Evolutionary conservation across 1,139 yeast species (phyloP).

Genomic region (Kodamaea sp.): DNA sequence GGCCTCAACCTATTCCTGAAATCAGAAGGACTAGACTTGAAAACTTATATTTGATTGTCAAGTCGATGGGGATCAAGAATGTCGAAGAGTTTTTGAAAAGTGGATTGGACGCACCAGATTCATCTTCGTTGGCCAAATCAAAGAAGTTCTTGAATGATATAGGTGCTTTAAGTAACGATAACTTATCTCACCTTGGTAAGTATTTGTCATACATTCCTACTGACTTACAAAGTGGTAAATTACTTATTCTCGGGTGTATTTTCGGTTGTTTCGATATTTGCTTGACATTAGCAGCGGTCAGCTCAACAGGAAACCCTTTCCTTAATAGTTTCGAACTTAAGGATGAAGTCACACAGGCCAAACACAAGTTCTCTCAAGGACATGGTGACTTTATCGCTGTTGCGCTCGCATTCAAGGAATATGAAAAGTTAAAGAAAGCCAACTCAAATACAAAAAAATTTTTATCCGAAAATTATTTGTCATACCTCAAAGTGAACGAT

Average conservation of each 20-base stretch:
- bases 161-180: conserved; percentile 64
- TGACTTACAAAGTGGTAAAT: conserved; percentile 81
- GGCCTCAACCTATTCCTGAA: conserved; percentile 79
- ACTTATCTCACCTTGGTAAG: conserved; percentile 74
- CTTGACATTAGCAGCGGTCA: conserved; percentile 68
- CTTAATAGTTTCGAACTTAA: conserved; percentile 58
- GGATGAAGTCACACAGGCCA: conserved; percentile 54
- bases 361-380: conserved; percentile 36
- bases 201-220: conserved; percentile 81
- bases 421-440: conserved; percentile 28
- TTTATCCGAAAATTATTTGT: conserved; percentile 58
- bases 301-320: conserved; percentile 75
- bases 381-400: conserved; percentile 76
- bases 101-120: conserved; percentile 81
- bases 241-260: conserved; percentile 72
- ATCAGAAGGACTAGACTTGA: conserved; percentile 80
- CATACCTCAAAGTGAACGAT: conserved; percentile 64
- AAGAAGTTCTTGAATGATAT: conserved; percentile 57
- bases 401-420: conserved; percentile 54
- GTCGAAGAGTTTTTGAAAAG: conserved; percentile 65
- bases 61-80: conserved; percentile 79
- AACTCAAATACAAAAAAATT: conserved; percentile 41
- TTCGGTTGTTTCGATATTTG: conserved; percentile 82
- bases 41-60: conserved; percentile 75
- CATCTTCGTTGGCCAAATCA: conserved; percentile 58